Base-by-base conservation (phyloP, 768 basidiomycete genomes). In the Boletus sp. region DNA sequence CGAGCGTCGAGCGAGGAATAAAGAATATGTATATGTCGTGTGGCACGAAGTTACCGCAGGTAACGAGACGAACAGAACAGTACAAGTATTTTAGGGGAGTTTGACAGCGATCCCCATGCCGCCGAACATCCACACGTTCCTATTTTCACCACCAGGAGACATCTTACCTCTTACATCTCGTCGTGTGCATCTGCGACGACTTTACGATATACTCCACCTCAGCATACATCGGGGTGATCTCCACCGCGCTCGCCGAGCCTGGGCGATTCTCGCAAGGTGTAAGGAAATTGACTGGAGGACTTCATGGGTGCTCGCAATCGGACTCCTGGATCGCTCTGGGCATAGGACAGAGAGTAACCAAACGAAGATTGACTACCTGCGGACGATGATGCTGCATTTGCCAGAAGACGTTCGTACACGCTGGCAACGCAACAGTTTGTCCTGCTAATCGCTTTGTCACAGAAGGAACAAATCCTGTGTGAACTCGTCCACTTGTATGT, bases 401-500 rank as follows among this genome's bases (percentile, higher is more conserved):
- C 79, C 83, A 4, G 79, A 84, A 15, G 79, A 88, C 57, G 91
- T 90, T 64, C 68, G 81, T 62, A 37, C 27, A 19, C 32, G 40
- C 42, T 54, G 23, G 5, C 46, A 35, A 17, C n/a, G n/a, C 58
- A 56, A 29, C 33, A 9, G 40, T 27, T 47, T 51, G 21, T 43
- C 46, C 27, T 42, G 8, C 63, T 69, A 47, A 69, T 49, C 19
- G 11, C n/a, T 19, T 46, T 50, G 17, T 27, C 32, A 25, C 62
- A 96, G 93, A 83, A 82, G 62, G 87, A 91, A 69, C 58, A 71
- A 25, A 83, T 96, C 39, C 74, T 97, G 10, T 82, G 83, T 61
- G 92, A 95, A 64, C 71, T 95, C 4, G 73, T 88, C 10, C 77
- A 93, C 25, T 76, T 82, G 32, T 75, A 93, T 21, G 82, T 93